Conservation (phyloP, 306 rosid species). For the Cicer yamashitae region DNA sequence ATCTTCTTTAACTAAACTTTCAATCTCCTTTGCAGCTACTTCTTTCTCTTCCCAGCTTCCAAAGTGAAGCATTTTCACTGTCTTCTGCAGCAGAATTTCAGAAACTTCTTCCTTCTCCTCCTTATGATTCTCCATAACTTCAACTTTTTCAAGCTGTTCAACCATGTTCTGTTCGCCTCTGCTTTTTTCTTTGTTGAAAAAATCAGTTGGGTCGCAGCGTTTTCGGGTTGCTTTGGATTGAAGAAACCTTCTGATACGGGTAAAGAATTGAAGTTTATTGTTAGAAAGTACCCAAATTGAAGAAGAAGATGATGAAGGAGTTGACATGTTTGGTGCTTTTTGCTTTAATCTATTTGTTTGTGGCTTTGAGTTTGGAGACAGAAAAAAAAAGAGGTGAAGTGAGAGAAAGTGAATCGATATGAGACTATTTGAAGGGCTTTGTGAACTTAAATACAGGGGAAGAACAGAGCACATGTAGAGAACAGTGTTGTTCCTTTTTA, state of each 20-base stretch:
- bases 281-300: slow-evolving; percentile 68
- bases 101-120: slow-evolving; percentile 45
- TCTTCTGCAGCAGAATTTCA: slow-evolving; percentile 56
- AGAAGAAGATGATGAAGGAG: slow-evolving; percentile 50
- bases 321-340: slow-evolving; percentile 29
- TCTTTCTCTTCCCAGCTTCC: slow-evolving; percentile 91
- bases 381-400: slow-evolving; percentile 37
- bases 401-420: slow-evolving; percentile 35
- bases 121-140: slow-evolving; percentile 44
- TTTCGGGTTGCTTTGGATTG: slow-evolving; percentile 67
- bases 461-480: slow-evolving; percentile 59
- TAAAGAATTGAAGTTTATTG: slow-evolving; percentile 70
- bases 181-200: slow-evolving; percentile 31
- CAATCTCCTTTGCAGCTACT: slow-evolving; percentile 72
- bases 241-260: slow-evolving; percentile 70
- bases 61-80: slow-evolving; percentile 93
- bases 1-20: slow-evolving; percentile 66
- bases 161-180: slow-evolving; percentile 33
- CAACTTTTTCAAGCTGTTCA: slow-evolving; percentile 31
- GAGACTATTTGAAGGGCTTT: slow-evolving; percentile 35
- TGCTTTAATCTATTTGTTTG: slow-evolving; percentile 39
- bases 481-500: slow-evolving; percentile 44
- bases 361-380: slow-evolving; percentile 41
- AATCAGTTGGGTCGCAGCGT: slow-evolving; percentile 46
- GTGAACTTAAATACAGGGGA: slow-evolving; percentile 45